phyloP scores from a whole-genome alignment of 306 rosid species.

The Bauhinia variegata region DNA sequence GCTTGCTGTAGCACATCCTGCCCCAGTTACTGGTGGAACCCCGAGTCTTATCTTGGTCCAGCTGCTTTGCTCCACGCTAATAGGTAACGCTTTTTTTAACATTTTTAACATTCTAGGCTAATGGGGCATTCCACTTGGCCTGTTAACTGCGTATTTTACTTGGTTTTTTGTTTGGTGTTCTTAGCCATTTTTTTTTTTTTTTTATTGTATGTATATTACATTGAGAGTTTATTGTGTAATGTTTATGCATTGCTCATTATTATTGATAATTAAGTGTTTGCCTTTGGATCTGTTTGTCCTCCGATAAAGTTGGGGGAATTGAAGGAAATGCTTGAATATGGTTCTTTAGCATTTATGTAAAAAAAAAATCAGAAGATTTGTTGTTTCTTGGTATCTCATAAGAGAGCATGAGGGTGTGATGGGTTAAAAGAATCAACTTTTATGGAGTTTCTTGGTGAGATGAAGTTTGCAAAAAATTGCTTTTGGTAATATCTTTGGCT shows the following conservation, averaged over 20 bases:
- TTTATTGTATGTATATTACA: neutral
- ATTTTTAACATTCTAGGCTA: neutral
- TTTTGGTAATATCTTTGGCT: neutral
- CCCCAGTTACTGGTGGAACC: slow-evolving; percentile 99
- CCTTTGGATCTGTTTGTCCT: neutral
- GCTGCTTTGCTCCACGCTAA: slow-evolving; percentile 97
- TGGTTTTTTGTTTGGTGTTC: neutral
- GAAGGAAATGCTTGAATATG: slow-evolving; percentile 3
- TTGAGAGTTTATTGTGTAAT: neutral
- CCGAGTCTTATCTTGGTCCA: slow-evolving; percentile 93
- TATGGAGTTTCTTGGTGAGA: neutral
- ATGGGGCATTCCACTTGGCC: neutral
- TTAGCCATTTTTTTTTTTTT: neutral
- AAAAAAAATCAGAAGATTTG: neutral
- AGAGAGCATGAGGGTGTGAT: neutral
- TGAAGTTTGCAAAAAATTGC: neutral
- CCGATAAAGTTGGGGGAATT: neutral
- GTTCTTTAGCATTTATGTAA: neutral
- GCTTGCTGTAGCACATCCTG: slow-evolving; percentile 99
- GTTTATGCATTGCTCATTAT: neutral
- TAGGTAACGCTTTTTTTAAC: slow-evolving; percentile 49
- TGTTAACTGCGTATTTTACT: too few species aligned
- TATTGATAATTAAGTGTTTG: neutral
- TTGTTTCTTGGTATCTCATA: slow-evolving; percentile 3
- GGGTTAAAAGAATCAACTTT: neutral